Base-by-base conservation (phyloP, 805 yeast species). In the Limtongia smithiae region DNA sequence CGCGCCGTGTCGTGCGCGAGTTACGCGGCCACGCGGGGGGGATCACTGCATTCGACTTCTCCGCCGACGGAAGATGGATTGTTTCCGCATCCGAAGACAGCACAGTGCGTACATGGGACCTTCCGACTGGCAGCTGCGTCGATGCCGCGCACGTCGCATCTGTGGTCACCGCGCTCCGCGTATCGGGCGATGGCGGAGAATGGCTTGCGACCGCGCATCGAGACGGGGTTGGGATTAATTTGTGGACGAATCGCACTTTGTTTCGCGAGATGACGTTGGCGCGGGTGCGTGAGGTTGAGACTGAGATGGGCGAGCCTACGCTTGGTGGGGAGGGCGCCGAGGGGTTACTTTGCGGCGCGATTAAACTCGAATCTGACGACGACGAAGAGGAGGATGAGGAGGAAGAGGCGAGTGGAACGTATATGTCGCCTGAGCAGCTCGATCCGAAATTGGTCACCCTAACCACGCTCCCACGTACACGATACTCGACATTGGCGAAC, bases 21-120 rank as follows among this genome's bases (percentile, higher is more conserved):
- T 72, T 93, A 50, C 81, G 80, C 71, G 98, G 98, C 3, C 98
- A 93, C 64, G 75, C 83, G 11, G 89, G 90, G 67, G 76, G 96
- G 62, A 81, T 93, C 57, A 89, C 97, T 0, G 76, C 86, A 0
- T 67, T 91, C 65, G 97, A 87, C 65, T 91, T 93, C 63, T 82
- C 95, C 3, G 94, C 96, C 3, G 91, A 90, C 65, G 97, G 97
- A 31, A 80, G 97, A 65, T 93, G 97, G 97, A 71, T 93, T 31
- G 81, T 93, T 7, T 80, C 93, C 21, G 81, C 86, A 1, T 77
- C 89, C 0, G 72, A 89, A 52, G 99, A 93, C 65, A 76, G 86
- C 1, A 89, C 97, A 0, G 73, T 93, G 41, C 79, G 98, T 62
- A 88, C 96, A 0, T 93, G 97, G 97, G 97, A 93, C 66, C 76